Conservation (phyloP, 2,329 filamentous ascomycete genomes). For the Paecilomyces formosus region DNA sequence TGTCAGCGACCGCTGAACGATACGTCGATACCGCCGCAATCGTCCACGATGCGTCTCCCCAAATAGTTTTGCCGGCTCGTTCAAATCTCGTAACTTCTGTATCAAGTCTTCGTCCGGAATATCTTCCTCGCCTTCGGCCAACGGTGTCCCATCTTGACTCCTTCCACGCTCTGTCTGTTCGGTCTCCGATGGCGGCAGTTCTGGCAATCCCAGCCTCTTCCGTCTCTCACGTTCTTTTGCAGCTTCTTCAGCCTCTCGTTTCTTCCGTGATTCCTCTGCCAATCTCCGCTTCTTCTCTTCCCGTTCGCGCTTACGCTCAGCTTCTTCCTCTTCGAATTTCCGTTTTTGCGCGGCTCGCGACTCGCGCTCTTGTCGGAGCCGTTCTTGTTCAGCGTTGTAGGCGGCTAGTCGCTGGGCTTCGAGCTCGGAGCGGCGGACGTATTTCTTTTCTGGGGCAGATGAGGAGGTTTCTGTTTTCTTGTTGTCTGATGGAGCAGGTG, state of each 20-base stretch:
- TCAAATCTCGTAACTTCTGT: constrained; percentile 59
- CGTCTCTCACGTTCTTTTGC: constrained; percentile 66
- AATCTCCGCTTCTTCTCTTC: constrained; percentile 77
- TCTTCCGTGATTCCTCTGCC: constrained; percentile 68
- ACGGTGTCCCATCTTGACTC: constrained; percentile 18
- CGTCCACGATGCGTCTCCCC: constrained; percentile 68
- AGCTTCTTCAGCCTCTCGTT: constrained; percentile 64
- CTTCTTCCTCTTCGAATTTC: constrained; percentile 80
- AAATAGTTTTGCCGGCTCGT: constrained; percentile 69
- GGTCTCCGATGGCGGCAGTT: constrained; percentile 49
- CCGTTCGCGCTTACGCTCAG: constrained; percentile 58
- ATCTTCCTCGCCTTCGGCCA: constrained; percentile 45
- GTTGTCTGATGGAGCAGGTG: constrained; percentile 17
- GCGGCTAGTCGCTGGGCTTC: constrained; percentile 74
- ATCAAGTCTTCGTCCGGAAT: constrained; percentile 65
- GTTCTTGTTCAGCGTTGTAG: constrained; percentile 75
- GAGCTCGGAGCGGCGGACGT: constrained; percentile 73
- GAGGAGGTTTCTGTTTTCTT: constrained; percentile 16
- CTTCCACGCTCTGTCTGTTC: constrained; percentile 19
- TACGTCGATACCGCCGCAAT: constrained; percentile 62
- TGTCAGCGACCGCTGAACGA: constrained; percentile 40
- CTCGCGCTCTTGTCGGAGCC: constrained; percentile 62
- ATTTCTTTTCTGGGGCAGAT: constrained; percentile 56
- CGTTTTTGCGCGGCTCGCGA: constrained; percentile 70
- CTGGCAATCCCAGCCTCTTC: constrained; percentile 72